Evolutionary conservation across 352 stramenopile species (phyloP).

Genomic region (Globisporangium barbulae): DNA sequence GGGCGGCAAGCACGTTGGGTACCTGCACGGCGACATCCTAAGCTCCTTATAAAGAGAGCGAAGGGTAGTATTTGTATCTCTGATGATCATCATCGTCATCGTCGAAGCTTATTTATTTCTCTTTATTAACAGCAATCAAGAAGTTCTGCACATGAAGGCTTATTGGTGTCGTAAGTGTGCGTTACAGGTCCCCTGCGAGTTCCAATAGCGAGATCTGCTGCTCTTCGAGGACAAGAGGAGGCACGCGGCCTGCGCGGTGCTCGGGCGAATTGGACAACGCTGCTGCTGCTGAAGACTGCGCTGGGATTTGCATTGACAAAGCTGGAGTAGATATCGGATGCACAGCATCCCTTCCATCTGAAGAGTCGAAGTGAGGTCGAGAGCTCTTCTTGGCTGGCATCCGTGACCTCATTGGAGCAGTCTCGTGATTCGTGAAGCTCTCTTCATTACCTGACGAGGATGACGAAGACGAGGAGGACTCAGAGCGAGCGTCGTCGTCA

Average conservation of each 20-base stretch:
- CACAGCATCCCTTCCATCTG: neutral
- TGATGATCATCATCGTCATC: conserved; percentile 1
- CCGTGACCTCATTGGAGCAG: neutral
- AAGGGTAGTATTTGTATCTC: conserved; percentile 27
- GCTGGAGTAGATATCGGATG: neutral
- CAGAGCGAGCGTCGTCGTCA: neutral
- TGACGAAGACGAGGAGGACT: conserved; percentile 32
- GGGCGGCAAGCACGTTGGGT: conserved; percentile 53
- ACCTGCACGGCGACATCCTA: conserved; percentile 49
- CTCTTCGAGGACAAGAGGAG: conserved; percentile 11
- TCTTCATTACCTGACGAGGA: conserved; percentile 27
- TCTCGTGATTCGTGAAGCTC: neutral
- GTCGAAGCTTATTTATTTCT: conserved; percentile 14
- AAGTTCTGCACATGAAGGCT: neutral
- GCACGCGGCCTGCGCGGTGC: conserved; percentile 5
- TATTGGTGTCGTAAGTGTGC: neutral
- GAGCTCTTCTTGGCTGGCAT: neutral
- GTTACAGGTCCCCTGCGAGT: conserved; percentile 29
- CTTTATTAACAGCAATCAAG: conserved; percentile 1
- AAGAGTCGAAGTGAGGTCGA: neutral
- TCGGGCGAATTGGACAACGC: conserved; percentile 16
- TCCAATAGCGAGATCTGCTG: conserved; percentile 52
- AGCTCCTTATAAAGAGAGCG: conserved; percentile 28
- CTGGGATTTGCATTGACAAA: neutral
- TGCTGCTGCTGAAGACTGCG: too few relatives aligned